Evolutionary conservation across 768 basidiomycete genomes (phyloP).

Genomic region (Scleroderma citrinum): DNA sequence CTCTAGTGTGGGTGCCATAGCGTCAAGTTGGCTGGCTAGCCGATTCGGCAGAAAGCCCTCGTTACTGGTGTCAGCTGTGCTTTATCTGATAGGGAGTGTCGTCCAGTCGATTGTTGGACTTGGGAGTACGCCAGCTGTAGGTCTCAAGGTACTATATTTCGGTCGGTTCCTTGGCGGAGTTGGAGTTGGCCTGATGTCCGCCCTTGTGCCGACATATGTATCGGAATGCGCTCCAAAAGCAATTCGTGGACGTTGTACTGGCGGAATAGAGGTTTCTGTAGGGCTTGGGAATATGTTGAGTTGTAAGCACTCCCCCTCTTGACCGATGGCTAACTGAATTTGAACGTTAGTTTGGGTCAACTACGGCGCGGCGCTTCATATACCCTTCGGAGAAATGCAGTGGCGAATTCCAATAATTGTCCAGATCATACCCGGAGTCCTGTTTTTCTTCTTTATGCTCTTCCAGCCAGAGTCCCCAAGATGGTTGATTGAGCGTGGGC

Average conservation of each 20-base stretch:
- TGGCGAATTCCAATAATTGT: constrained; percentile 34
- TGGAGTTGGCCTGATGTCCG: constrained; percentile 37
- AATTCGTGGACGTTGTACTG: constrained; percentile 35
- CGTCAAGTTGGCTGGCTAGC: constrained; percentile 22
- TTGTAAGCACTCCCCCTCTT: constrained; percentile 19
- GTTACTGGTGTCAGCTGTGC: constrained; percentile 24
- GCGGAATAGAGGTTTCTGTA: constrained; percentile 26
- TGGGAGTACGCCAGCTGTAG: constrained; percentile 20
- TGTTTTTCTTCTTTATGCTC: constrained; percentile 32
- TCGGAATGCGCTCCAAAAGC: constrained; percentile 33
- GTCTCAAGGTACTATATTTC: constrained; percentile 27
- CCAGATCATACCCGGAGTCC: constrained; percentile 35
- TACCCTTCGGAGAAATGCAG: constrained; percentile 23
- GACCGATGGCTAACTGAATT: not conserved
- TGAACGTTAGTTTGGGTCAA: constrained; percentile 31
- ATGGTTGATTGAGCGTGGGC: constrained; percentile 33
- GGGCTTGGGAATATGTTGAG: constrained; percentile 31
- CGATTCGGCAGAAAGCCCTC: constrained; percentile 33
- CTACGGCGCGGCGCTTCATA: constrained; percentile 24
- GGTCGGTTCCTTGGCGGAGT: constrained; percentile 44
- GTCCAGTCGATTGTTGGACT: constrained; percentile 31
- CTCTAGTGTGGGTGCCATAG: constrained; percentile 25
- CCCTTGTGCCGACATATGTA: constrained; percentile 32
- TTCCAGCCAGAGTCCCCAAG: constrained; percentile 39
- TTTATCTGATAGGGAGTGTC: constrained; percentile 30